Conservation (phyloP, 1,139 yeast species). For the Pneumocystis wakefieldiae region DNA sequence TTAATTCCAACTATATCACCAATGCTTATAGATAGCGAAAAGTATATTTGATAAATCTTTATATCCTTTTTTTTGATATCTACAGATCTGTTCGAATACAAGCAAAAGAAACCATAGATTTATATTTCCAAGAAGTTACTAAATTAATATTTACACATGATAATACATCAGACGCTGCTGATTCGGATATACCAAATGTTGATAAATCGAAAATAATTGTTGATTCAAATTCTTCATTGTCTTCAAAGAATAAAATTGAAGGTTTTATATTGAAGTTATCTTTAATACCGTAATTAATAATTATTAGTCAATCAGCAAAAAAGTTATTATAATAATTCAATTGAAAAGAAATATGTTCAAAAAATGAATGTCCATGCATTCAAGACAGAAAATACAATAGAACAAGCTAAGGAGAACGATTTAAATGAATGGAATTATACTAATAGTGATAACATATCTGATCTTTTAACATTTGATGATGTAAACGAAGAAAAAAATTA, state of each 20-base stretch:
- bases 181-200: not conserved
- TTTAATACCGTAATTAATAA: not conserved
- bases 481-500: not conserved
- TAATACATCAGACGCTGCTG: not conserved
- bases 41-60: slow-evolving; percentile 14
- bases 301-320: not conserved
- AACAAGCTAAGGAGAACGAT: not conserved
- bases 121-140: slow-evolving; percentile 51
- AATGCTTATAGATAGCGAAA: slow-evolving; percentile 59
- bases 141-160: slow-evolving; percentile 28
- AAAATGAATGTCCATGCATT: not conserved
- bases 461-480: not conserved
- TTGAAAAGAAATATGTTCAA: not conserved
- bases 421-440: not conserved
- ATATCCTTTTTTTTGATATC: not conserved
- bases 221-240: not conserved
- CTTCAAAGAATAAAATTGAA: not conserved
- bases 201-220: not conserved
- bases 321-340: not conserved
- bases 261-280: not conserved
- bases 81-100: slow-evolving; percentile 43
- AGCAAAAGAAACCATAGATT: slow-evolving; percentile 52
- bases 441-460: not conserved
- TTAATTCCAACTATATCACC: slow-evolving; percentile 80
- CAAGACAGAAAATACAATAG: not conserved